Conservation (phyloP, 116 monocot species). For the Zostera marina region DNA sequence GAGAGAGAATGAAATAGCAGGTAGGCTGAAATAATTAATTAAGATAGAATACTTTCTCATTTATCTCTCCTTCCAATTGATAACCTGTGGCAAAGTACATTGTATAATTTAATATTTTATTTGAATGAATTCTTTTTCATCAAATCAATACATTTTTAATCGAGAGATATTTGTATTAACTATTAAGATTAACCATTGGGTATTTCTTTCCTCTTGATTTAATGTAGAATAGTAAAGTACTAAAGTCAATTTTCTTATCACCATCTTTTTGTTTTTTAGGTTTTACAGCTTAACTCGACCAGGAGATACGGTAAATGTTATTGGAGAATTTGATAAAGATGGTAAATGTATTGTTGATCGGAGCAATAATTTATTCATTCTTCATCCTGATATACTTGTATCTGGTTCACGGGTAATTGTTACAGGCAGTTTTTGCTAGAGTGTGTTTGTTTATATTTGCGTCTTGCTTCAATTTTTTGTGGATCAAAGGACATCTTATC, state of each 20-base stretch:
- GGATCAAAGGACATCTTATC: background rate
- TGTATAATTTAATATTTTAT: no score
- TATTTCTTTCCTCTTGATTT: background rate
- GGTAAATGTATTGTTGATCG: conserved; percentile 64
- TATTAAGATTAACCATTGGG: no score
- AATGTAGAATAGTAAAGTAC: background rate
- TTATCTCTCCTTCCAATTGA: no score
- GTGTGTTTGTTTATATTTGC: background rate
- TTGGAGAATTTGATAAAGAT: conserved; percentile 69
- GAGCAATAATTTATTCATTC: conserved; percentile 49
- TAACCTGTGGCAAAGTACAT: no score
- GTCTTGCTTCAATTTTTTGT: no score
- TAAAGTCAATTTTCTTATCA: background rate
- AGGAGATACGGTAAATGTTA: conserved; percentile 64
- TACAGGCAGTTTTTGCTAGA: background rate
- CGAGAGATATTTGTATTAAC: no score
- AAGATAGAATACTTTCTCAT: no score
- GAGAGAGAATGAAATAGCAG: no score
- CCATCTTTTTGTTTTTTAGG: conserved; percentile 21
- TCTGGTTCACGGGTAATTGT: conserved; percentile 82
- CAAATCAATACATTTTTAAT: no score
- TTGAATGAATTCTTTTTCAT: no score
- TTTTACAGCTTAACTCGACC: conserved; percentile 66
- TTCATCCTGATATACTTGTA: conserved; percentile 77
- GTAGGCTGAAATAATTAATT: no score